Evolutionary conservation across 2,329 filamentous ascomycete genomes (phyloP).

Genomic region (Ophiocordyceps camponoti-saundersi): DNA sequence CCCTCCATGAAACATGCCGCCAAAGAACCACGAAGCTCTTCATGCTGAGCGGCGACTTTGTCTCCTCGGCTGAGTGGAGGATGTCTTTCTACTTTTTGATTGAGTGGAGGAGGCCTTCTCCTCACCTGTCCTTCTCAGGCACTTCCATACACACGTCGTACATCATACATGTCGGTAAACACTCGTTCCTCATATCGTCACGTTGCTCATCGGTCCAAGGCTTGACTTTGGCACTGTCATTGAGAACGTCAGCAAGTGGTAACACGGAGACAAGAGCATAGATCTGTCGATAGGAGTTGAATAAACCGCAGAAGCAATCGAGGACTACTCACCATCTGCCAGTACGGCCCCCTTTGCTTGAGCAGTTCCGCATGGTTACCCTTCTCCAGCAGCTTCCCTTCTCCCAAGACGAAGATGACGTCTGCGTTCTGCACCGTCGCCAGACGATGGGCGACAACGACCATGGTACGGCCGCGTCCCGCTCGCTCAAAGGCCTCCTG

Average conservation of each 20-base stretch:
- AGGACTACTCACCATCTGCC: conserved; percentile 33
- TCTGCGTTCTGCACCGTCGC: conserved; percentile 66
- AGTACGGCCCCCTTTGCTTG: conserved; percentile 34
- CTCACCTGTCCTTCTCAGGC: neutral
- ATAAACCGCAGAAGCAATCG: neutral
- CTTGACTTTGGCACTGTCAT: conserved; percentile 38
- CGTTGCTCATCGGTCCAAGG: conserved; percentile 33
- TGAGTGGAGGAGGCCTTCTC: too few species aligned
- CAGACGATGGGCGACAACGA: conserved; percentile 63
- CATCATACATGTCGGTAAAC: too few species aligned
- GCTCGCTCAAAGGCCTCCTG: conserved; percentile 52
- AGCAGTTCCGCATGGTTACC: conserved; percentile 35
- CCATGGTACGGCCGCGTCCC: conserved; percentile 42
- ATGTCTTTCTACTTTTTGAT: too few species aligned
- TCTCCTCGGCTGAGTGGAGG: neutral
- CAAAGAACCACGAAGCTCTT: too few species aligned
- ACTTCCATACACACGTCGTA: neutral
- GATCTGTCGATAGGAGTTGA: neutral
- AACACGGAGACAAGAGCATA: neutral
- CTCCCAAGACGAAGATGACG: conserved; percentile 62
- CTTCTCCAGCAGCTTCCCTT: conserved; percentile 37
- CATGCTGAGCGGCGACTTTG: neutral
- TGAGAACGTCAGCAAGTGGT: conserved; percentile 6
- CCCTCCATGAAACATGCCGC: too few species aligned
- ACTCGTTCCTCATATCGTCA: too few species aligned